A percentile compares a stretch with the other conserved stretches of the same genome.
Conservation (phyloP, 2,329 filamentous ascomycete species). For the Claviceps sp. region DNA sequence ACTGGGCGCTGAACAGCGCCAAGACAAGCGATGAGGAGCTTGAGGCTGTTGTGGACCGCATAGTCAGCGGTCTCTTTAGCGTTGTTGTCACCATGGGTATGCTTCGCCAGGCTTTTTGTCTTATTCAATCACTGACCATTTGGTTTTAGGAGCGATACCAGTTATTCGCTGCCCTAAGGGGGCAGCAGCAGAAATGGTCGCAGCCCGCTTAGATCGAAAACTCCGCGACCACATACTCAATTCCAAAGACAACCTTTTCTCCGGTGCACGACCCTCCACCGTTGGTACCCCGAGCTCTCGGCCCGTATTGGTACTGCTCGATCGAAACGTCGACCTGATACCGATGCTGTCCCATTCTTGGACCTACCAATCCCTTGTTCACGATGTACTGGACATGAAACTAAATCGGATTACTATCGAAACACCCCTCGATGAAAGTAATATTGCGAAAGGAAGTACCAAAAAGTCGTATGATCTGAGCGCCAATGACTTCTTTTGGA, state of each 20-base stretch:
- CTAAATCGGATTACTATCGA: conserved; percentile 93
- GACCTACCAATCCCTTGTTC: conserved; percentile 72
- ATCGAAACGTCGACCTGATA: conserved; percentile 88
- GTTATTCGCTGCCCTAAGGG: conserved; percentile 91
- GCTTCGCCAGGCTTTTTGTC: conserved; percentile 9
- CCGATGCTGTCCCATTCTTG: conserved; percentile 96
- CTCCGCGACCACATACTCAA: conserved; percentile 93
- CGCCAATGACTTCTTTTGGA: conserved; percentile 91
- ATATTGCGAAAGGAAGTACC: conserved; percentile 58
- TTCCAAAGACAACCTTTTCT: conserved; percentile 95
- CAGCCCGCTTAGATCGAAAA: conserved; percentile 87
- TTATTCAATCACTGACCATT: neutral
- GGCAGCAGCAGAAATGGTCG: conserved; percentile 86
- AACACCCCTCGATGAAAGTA: conserved; percentile 62
- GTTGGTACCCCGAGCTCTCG: conserved; percentile 56
- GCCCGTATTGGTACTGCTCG: conserved; percentile 83
- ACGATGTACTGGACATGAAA: conserved; percentile 42
- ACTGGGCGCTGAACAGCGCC: conserved; percentile 92
- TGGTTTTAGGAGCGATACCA: conserved; percentile 60
- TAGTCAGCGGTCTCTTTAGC: conserved; percentile 93
- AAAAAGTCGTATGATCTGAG: conserved; percentile 87
- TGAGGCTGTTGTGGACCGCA: conserved; percentile 74
- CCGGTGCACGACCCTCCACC: conserved; percentile 45
- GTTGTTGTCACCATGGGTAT: conserved; percentile 95
- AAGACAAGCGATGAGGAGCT: conserved; percentile 83